Evolutionary conservation across 2,329 filamentous ascomycete genomes (phyloP).

Genomic region (Tolypocladium paradoxum): DNA sequence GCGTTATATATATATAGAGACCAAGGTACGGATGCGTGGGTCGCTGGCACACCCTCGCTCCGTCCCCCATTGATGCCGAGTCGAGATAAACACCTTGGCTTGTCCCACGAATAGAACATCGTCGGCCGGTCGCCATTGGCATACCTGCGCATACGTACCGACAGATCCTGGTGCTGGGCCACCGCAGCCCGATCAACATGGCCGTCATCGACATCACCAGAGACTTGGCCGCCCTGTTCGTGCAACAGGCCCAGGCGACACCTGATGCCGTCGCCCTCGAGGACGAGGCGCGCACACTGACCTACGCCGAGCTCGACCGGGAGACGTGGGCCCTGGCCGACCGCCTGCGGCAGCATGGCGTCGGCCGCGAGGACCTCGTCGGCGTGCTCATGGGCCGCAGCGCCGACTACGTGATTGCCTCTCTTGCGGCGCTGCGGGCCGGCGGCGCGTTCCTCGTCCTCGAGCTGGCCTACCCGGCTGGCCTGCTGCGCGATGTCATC

Average conservation of each 20-base stretch:
- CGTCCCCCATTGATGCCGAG: not conserved
- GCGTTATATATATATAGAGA: not conserved
- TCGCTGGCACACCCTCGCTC: not conserved
- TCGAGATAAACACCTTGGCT: not conserved
- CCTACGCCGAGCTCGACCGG: conserved; percentile 61
- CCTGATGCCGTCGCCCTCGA: conserved; percentile 63
- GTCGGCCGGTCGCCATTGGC: not conserved
- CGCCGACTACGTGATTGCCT: conserved; percentile 70
- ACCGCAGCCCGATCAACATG: conserved; percentile 31
- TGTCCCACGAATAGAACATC: not conserved
- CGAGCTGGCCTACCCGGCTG: conserved; percentile 67
- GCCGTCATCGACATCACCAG: conserved; percentile 58
- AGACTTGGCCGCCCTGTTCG: conserved; percentile 63
- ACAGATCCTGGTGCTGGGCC: no score
- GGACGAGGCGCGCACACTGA: conserved; percentile 55
- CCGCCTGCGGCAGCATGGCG: conserved; percentile 54
- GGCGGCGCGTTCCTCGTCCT: conserved; percentile 73
- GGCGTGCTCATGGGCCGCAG: conserved; percentile 67
- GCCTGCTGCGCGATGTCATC: conserved; percentile 63
- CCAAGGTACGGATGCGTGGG: no score
- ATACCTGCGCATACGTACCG: not conserved
- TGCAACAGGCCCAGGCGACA: conserved; percentile 54
- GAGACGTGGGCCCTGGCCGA: conserved; percentile 55
- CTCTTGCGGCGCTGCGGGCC: conserved; percentile 64
- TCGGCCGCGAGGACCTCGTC: conserved; percentile 62